phyloP scores from a whole-genome alignment of 352 stramenopile genomes.

The Globisporangium okanoganense region DNA sequence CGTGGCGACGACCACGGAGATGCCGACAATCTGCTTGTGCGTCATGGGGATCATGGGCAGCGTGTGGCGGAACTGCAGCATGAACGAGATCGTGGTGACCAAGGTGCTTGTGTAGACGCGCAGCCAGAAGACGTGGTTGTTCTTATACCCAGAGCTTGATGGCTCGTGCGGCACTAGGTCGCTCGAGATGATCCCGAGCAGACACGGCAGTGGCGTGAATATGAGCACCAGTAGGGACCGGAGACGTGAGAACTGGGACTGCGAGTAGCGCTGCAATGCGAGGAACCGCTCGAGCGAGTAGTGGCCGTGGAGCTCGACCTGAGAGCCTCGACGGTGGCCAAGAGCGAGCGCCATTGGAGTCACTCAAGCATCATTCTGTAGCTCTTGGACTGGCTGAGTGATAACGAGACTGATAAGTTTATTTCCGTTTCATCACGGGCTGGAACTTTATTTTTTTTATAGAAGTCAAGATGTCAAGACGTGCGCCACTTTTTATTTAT shows the following conservation, averaged over 20 bases:
- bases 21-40: background rate
- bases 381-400: no score
- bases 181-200: background rate
- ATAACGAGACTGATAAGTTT: background rate
- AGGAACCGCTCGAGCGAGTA: background rate
- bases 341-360: background rate
- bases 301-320: background rate
- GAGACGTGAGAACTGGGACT: background rate
- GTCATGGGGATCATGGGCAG: background rate
- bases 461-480: no score
- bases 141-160: background rate
- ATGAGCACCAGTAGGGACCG: background rate
- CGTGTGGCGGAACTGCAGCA: slow-evolving; percentile 8
- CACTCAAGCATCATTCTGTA: background rate
- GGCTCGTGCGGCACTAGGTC: background rate
- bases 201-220: background rate
- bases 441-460: no score
- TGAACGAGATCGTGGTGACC: slow-evolving; percentile 8
- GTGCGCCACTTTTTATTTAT: no score
- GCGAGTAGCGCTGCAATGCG: background rate
- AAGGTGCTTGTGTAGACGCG: background rate
- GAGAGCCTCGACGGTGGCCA: background rate
- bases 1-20: background rate
- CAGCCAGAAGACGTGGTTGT: slow-evolving; percentile 9
- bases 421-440: background rate